Percentiles rank a stretch among this genome's conserved stretches.
Evolutionary conservation across 2,329 filamentous ascomycete species (phyloP).

Genomic region (Grosmannia huntii): DNA sequence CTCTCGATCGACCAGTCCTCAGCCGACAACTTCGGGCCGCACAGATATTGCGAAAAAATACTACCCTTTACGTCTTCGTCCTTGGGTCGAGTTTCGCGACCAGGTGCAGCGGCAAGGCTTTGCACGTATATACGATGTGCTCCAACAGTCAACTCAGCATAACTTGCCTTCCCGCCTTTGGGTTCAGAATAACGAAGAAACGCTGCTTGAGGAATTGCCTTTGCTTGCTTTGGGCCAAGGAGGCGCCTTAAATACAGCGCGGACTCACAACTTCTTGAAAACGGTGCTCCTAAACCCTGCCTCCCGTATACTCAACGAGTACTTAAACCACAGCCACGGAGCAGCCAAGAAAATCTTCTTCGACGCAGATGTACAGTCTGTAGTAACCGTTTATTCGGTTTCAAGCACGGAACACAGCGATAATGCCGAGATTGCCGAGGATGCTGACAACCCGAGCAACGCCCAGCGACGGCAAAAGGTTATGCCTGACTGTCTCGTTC

Average conservation of each 20-base stretch:
- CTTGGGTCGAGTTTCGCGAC: constrained; percentile 32
- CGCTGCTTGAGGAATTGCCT: constrained; percentile 3
- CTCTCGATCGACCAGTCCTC: constrained; percentile 1
- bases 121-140: constrained; percentile 1
- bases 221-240: constrained; percentile 1
- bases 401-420: neutral
- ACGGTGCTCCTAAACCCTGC: constrained; percentile 1
- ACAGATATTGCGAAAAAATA: neutral
- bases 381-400: neutral
- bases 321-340: neutral
- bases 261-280: constrained; percentile 1
- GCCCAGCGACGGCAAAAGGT: neutral
- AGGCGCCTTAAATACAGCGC: constrained; percentile 1
- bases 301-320: constrained; percentile 2
- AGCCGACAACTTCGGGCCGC: constrained; percentile 5
- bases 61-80: constrained; percentile 8
- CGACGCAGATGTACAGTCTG: constrained; percentile 1
- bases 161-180: neutral
- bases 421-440: neutral
- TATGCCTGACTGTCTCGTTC: constrained; percentile 4
- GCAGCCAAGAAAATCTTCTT: constrained; percentile 4
- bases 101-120: constrained; percentile 23
- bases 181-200: constrained; percentile 1
- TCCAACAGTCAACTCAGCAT: neutral
- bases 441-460: neutral